phyloP scores from a whole-genome alignment of 2,329 filamentous ascomycete species.

The Fusarium sororula region DNA sequence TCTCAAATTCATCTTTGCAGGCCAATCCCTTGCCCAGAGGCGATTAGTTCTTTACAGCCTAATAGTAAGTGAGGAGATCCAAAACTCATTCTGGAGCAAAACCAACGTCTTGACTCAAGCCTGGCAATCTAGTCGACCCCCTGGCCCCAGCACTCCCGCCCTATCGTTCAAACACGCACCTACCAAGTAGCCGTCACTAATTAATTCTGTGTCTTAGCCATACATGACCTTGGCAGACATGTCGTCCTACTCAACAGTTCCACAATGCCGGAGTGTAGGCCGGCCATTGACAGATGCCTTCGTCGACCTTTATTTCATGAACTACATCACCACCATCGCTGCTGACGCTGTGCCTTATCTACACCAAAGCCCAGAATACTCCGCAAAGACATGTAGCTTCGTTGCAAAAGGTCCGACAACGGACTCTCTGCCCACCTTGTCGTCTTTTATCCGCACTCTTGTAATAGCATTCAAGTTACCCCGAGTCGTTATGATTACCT shows the following conservation, averaged over 20 bases:
- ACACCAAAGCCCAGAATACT: background rate
- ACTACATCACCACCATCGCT: background rate
- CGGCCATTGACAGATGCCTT: background rate
- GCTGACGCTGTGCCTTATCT: background rate
- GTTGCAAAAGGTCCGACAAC: no score
- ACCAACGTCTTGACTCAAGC: background rate
- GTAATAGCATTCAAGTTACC: background rate
- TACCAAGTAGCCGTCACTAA: background rate
- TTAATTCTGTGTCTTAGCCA: background rate
- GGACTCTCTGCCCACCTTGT: background rate
- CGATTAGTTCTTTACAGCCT: background rate
- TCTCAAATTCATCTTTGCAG: background rate
- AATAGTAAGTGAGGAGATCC: background rate
- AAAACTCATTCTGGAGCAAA: background rate
- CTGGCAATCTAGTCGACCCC: background rate
- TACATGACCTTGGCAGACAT: background rate
- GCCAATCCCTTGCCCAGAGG: background rate
- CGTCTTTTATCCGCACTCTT: background rate
- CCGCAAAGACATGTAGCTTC: background rate
- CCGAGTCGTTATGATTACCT: background rate
- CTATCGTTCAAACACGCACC: rapidly evolving
- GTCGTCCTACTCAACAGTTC: background rate
- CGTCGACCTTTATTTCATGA: slow-evolving; percentile 5
- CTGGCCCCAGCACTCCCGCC: background rate
- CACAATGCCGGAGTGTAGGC: background rate